Percentiles rank a stretch among this genome's conserved stretches.
Evolutionary conservation across 768 basidiomycete genomes (phyloP).

Genomic region (Porphyrellus cyaneotinctus): DNA sequence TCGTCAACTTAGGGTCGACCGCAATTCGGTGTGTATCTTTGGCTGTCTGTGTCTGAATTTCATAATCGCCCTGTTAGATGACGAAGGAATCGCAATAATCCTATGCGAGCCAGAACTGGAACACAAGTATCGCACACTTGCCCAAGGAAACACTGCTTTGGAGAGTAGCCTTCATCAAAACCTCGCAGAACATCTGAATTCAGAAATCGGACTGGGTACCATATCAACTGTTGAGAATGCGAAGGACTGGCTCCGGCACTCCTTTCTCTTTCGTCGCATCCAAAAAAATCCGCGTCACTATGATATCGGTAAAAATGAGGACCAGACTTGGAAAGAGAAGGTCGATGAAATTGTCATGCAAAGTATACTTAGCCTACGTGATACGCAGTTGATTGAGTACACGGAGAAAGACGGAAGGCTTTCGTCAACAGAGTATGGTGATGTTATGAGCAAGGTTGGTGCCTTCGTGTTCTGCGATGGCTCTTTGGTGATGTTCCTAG

Average conservation of each 20-base stretch:
- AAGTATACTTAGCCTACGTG: slow-evolving; percentile 55
- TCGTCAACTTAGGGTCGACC: slow-evolving; percentile 63
- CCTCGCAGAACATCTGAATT: slow-evolving; percentile 88
- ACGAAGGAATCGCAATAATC: slow-evolving; percentile 79
- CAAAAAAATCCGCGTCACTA: slow-evolving; percentile 82
- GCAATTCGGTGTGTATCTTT: slow-evolving; percentile 64
- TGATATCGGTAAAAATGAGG: slow-evolving; percentile 50
- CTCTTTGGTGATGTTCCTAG: slow-evolving; percentile 35
- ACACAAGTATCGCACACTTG: slow-evolving; percentile 64
- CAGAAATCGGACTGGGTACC: slow-evolving; percentile 85
- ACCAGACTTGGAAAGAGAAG: slow-evolving; percentile 64
- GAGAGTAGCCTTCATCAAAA: slow-evolving; percentile 84
- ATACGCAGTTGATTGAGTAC: slow-evolving; percentile 56
- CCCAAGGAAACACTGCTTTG: slow-evolving; percentile 68
- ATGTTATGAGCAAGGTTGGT: slow-evolving; percentile 81
- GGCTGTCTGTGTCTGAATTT: not conserved
- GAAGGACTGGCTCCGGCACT: slow-evolving; percentile 76
- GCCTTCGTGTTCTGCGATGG: not conserved
- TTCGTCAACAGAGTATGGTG: slow-evolving; percentile 68
- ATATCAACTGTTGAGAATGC: slow-evolving; percentile 69
- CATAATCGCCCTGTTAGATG: slow-evolving; percentile 46
- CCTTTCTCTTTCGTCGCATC: slow-evolving; percentile 86
- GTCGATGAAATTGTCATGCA: slow-evolving; percentile 72
- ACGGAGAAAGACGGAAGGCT: slow-evolving; percentile 42
- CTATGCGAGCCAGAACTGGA: slow-evolving; percentile 74